Base-by-base conservation (phyloP, 2,329 filamentous ascomycete species). In the Rhynchosporium graminicola region DNA sequence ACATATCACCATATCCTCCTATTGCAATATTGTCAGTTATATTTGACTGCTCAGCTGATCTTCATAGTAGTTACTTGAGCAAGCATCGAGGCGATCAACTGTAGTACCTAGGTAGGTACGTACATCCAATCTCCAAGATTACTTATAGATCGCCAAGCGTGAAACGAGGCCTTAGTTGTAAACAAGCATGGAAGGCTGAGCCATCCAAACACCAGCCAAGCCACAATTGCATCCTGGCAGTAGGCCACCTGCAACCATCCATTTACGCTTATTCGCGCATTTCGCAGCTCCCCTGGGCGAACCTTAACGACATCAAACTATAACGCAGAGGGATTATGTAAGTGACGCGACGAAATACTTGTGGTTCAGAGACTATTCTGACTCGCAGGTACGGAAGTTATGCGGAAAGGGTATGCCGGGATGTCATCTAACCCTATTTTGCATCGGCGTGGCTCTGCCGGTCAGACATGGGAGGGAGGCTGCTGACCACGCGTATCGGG, bases 121-220 rank as follows among this genome's bases (percentile, higher is more conserved):
- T 1, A 20, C 20, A 20, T 20, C 20, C 20, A 20, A 20, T 20
- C 20, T 20, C 20, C 20, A 6, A 64, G 63, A 62, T 64, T 50
- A n/a, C n/a, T n/a, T n/a, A n/a, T n/a, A 64, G 60, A 64, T 64
- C 63, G 63, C 63, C 63, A 64, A 64, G 59, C 28, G 12, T 54
- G 57, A 57, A 52, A 60, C 38, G 57, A 42, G 13, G 28, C 48
- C 51, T 26, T 48, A n/a, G 31, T 38, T 38, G 15, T 20, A 45
- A 62, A 57, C 38, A 61, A 64, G 59, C 63, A 64, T 56, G 59
- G 54, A 51, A 20, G 12, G 56, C 56, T 58, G 43, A 58, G 56
- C 56, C 42, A 47, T 42, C 45, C 54, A 60, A 31, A 48, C 26
- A 26, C 45, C 48, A 54, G 36, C 38, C 58, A 60, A 60, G 58